phyloP scores from a whole-genome alignment of 495 filamentous ascomycete species.

The Trichoderma orchidacearum region DNA sequence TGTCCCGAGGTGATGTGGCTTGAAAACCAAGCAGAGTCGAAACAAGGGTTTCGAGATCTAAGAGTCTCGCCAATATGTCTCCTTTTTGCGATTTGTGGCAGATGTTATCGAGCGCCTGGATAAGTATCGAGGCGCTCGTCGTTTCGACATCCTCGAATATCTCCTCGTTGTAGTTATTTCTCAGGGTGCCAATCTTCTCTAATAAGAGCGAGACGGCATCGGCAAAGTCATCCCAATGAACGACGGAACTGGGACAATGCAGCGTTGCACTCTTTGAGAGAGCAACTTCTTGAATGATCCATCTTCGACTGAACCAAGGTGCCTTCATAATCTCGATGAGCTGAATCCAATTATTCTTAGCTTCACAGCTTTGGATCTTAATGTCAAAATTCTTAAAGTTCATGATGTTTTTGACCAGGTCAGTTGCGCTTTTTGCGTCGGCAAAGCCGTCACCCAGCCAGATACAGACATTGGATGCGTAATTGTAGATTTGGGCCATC shows the following conservation, averaged over 20 bases:
- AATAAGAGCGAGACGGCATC: constrained; percentile 7
- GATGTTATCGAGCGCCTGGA: background rate
- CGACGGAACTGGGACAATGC: constrained; percentile 10
- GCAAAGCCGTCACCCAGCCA: constrained; percentile 10
- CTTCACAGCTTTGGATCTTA: background rate
- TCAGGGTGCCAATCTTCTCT: constrained; percentile 2
- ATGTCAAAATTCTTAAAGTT: background rate
- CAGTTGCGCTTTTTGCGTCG: background rate
- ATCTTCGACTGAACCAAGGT: constrained; percentile 18
- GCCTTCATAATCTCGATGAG: constrained; percentile 3
- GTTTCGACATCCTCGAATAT: background rate
- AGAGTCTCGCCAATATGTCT: background rate
- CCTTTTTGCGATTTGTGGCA: background rate
- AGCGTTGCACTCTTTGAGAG: constrained; percentile 15
- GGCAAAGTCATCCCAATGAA: constrained; percentile 20
- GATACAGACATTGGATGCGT: constrained; percentile 11
- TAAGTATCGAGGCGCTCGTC: background rate
- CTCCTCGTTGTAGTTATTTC: background rate
- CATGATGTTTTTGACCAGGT: background rate
- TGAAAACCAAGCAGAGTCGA: constrained; percentile 11
- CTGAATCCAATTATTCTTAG: background rate
- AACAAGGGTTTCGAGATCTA: constrained; percentile 11
- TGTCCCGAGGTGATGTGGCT: constrained; percentile 10
- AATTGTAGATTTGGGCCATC: constrained; percentile 14
- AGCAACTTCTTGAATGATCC: constrained; percentile 26